Evolutionary conservation across 768 basidiomycete species (phyloP).

Genomic region (Pleurotus sapidus): DNA sequence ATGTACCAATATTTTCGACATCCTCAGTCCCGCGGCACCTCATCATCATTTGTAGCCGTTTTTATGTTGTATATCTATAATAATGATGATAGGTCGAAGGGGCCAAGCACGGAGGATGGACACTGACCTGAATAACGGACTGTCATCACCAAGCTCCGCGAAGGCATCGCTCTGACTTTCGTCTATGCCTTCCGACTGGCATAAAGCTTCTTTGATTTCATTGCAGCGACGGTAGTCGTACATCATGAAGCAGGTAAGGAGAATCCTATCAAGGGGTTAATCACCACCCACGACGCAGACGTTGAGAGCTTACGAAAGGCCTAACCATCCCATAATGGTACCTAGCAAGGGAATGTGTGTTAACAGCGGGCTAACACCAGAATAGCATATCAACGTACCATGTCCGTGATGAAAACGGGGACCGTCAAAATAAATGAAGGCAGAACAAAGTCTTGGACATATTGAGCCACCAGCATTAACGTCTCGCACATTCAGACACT

Average conservation of each 20-base stretch:
- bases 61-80: background rate
- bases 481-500: slow-evolving; percentile 7
- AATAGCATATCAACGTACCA: slow-evolving; percentile 19
- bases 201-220: slow-evolving; percentile 41
- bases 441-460: slow-evolving; percentile 37
- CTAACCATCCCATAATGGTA: background rate
- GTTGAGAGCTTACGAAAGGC: background rate
- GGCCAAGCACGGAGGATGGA: background rate
- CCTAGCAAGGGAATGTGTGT: slow-evolving; percentile 27
- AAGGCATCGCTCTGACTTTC: slow-evolving; percentile 37
- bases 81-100: background rate
- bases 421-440: slow-evolving; percentile 33
- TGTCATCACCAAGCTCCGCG: slow-evolving; percentile 46
- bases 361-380: too few relatives aligned
- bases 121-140: slow-evolving; percentile 52
- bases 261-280: slow-evolving; percentile 18
- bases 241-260: slow-evolving; percentile 39
- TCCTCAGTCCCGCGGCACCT: too few relatives aligned
- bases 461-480: background rate
- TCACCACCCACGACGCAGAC: background rate
- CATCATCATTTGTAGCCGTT: background rate
- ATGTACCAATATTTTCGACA: too few relatives aligned
- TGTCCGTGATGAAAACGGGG: slow-evolving; percentile 38
- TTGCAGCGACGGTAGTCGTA: slow-evolving; percentile 47
- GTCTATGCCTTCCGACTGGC: slow-evolving; percentile 39